Percentiles rank a stretch among this genome's conserved stretches.
Evolutionary conservation across 2,329 filamentous ascomycete species (phyloP).

Genomic region (Teratosphaeria gauchensis): DNA sequence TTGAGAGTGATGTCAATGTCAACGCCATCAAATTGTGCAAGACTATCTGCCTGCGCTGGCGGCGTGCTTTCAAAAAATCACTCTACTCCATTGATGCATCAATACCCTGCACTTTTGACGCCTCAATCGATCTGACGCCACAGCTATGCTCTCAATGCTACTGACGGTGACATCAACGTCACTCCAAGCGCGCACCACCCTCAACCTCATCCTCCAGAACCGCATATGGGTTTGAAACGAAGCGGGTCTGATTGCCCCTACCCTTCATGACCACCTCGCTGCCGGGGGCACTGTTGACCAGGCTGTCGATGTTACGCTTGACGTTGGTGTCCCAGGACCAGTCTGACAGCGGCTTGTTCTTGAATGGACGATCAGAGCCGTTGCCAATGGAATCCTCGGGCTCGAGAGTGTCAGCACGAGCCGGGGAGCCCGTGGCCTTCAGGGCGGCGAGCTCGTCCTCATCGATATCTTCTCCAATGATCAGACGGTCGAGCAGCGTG

Average conservation of each 20-base stretch:
- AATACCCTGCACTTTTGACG: neutral
- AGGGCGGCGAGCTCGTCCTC: neutral
- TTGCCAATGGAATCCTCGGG: neutral
- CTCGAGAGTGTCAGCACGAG: neutral
- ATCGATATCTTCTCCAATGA: neutral
- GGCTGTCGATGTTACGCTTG: neutral
- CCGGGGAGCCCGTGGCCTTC: neutral
- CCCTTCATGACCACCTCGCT: neutral
- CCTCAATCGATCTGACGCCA: neutral
- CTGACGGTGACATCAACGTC: neutral
- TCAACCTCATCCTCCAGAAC: neutral
- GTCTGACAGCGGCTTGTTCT: neutral
- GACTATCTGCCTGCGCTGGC: neutral
- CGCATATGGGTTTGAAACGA: neutral
- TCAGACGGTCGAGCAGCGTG: neutral
- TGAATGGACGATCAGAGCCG: neutral
- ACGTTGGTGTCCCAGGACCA: neutral
- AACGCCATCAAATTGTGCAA: neutral
- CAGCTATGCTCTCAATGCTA: neutral
- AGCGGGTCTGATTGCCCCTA: neutral
- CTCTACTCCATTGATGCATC: neutral
- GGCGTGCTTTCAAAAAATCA: neutral
- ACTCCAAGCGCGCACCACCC: neutral
- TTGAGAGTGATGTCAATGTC: neutral
- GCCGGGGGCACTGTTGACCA: neutral